Evolutionary conservation across 2,329 filamentous ascomycete genomes (phyloP).

Genomic region (Verruconis gallopava): DNA sequence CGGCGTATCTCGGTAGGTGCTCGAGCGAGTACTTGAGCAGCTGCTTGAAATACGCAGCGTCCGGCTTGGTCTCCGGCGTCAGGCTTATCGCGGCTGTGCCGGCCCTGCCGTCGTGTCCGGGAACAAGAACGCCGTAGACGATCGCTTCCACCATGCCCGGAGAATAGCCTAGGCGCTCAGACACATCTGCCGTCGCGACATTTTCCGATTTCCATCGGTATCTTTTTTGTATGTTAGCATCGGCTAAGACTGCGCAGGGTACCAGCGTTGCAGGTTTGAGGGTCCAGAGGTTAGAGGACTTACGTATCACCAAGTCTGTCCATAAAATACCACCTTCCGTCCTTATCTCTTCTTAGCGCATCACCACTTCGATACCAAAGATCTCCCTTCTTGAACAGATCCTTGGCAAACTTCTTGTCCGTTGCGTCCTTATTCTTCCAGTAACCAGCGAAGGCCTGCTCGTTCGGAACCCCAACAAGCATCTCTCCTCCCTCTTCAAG

Average conservation of each 20-base stretch:
- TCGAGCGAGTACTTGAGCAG: slow-evolving; percentile 46
- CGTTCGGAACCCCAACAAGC: slow-evolving; percentile 46
- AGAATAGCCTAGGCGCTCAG: slow-evolving; percentile 32
- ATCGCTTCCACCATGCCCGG: slow-evolving; percentile 33
- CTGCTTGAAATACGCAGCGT: slow-evolving; percentile 31
- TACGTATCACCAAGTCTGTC: slow-evolving; percentile 19
- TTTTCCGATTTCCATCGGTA: slow-evolving; percentile 40
- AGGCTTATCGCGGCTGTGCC: slow-evolving; percentile 45
- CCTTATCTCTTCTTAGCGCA: slow-evolving; percentile 29
- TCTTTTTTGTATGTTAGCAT: no score
- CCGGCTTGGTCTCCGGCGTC: slow-evolving; percentile 24
- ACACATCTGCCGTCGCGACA: slow-evolving; percentile 35
- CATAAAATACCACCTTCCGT: slow-evolving; percentile 37
- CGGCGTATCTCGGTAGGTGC: slow-evolving; percentile 58
- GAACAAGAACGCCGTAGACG: slow-evolving; percentile 36
- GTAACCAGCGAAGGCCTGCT: slow-evolving; percentile 54
- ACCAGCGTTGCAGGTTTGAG: neutral
- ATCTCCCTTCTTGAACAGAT: slow-evolving; percentile 36
- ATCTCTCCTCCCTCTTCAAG: slow-evolving; percentile 66
- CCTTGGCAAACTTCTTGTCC: slow-evolving; percentile 36
- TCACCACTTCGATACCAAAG: slow-evolving; percentile 34
- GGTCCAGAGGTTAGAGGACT: neutral
- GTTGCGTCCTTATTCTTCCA: slow-evolving; percentile 56
- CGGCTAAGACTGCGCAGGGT: slow-evolving; percentile 22
- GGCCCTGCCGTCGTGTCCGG: slow-evolving; percentile 22